Evolutionary conservation across 208 protist species (phyloP).

Genomic region (Trypanosoma vivax): DNA sequence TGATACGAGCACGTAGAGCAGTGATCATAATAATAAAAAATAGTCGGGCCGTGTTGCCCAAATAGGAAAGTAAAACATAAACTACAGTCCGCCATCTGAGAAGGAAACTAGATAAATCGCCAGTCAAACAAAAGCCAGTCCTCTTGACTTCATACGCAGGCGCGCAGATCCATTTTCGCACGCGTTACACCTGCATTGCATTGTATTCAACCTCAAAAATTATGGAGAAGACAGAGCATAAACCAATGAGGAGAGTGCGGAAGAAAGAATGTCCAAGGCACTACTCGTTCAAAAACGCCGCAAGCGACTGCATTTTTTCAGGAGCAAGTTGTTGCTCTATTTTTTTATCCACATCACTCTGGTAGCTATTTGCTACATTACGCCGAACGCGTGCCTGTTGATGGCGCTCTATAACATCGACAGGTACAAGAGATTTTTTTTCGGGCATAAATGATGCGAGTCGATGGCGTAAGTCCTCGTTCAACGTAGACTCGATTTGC

Average conservation of each 20-base stretch:
- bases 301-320: constrained; percentile 23
- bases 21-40: too few relatives aligned
- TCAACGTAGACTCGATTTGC: constrained; percentile 25
- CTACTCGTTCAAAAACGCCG: constrained; percentile 27
- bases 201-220: too few relatives aligned
- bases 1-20: too few relatives aligned
- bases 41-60: too few relatives aligned
- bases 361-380: constrained; percentile 30
- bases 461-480: constrained; percentile 21
- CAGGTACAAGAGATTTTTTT: constrained; percentile 4
- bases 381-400: constrained; percentile 38
- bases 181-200: too few relatives aligned
- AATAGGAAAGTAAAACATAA: too few relatives aligned
- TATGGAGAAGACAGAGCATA: neutral
- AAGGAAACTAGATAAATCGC: too few relatives aligned
- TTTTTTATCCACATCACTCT: constrained; percentile 24
- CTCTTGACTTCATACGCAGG: too few relatives aligned
- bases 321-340: constrained; percentile 21
- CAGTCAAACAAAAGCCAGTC: too few relatives aligned
- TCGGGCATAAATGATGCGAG: neutral
- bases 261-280: neutral
- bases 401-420: constrained; percentile 19
- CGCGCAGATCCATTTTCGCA: too few relatives aligned
- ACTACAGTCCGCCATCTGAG: too few relatives aligned
- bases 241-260: neutral